These are phyloP conservation scores for Austroboletus novae-zelandiae DNA, from an alignment of 1,284 basidiomycete genomes.

Conservation along the genomic window DNA sequence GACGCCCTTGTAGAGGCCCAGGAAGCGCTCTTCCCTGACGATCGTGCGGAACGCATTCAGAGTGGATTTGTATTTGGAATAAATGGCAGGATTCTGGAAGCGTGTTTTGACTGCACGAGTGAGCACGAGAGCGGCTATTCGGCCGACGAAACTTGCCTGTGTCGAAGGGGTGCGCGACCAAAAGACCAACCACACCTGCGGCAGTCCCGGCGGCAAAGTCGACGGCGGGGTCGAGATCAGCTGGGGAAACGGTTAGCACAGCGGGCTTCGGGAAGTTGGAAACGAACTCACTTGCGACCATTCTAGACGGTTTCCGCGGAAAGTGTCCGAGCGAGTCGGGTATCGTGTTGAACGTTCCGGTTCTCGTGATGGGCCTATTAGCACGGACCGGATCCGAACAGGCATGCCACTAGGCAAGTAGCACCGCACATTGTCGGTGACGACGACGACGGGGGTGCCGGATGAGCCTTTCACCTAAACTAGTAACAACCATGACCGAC, in stretches of 20 bases:
- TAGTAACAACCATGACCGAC: not conserved
- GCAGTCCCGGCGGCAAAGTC: constrained; percentile 76
- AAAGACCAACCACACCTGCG: constrained; percentile 62
- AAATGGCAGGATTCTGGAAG: constrained; percentile 61
- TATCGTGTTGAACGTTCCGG: too few relatives aligned
- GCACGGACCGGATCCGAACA: too few relatives aligned
- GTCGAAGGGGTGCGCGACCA: constrained; percentile 73
- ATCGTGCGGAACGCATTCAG: constrained; percentile 63
- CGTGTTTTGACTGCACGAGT: constrained; percentile 66
- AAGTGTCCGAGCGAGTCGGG: too few relatives aligned
- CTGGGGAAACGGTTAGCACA: too few relatives aligned
- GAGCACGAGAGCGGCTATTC: not conserved
- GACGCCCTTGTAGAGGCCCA: constrained; percentile 71
- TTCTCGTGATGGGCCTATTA: too few relatives aligned
- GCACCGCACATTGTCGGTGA: too few relatives aligned
- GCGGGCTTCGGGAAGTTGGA: too few relatives aligned
- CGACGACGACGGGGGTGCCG: too few relatives aligned
- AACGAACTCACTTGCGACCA: constrained; percentile 16
- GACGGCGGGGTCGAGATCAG: constrained; percentile 41
- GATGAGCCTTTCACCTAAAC: too few relatives aligned
- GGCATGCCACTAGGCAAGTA: too few relatives aligned
- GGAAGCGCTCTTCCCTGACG: constrained; percentile 60
- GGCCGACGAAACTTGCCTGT: constrained; percentile 47
- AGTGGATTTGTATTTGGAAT: constrained; percentile 57
- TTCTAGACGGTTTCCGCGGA: too few relatives aligned